Evolutionary conservation across 2,329 filamentous ascomycete genomes (phyloP).

Genomic region (Colletotrichum salicis): DNA sequence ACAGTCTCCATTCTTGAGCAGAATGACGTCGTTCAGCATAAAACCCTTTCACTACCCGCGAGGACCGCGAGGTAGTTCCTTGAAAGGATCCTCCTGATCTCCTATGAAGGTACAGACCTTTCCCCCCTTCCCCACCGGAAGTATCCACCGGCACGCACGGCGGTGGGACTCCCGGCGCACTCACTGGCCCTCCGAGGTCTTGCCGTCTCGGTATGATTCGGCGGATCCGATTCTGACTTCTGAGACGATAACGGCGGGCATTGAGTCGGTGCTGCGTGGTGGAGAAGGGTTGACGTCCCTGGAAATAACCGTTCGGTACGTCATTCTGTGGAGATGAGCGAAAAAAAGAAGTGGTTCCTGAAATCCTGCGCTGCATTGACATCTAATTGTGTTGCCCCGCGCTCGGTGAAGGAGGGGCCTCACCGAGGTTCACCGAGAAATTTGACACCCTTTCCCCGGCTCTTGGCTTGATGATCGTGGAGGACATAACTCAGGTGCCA

Average conservation of each 20-base stretch:
- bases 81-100: neutral
- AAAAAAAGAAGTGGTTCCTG: slow-evolving; percentile 22
- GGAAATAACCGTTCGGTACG: slow-evolving; percentile 13
- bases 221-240: slow-evolving; percentile 13
- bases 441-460: too few species aligned
- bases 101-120: neutral
- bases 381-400: neutral
- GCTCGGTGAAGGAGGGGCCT: slow-evolving; percentile 14
- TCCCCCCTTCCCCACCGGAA: slow-evolving; percentile 15
- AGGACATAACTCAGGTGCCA: neutral
- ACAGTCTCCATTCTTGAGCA: neutral
- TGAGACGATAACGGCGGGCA: slow-evolving; percentile 2
- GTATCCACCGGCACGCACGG: slow-evolving; percentile 3
- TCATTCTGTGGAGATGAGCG: slow-evolving; percentile 20
- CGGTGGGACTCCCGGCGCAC: slow-evolving; percentile 5
- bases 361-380: neutral
- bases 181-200: neutral
- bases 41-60: slow-evolving; percentile 11
- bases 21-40: slow-evolving; percentile 16
- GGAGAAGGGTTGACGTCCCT: slow-evolving; percentile 1
- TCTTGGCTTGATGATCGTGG: neutral
- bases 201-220: slow-evolving; percentile 20
- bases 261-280: slow-evolving; percentile 2
- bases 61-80: slow-evolving; percentile 17
- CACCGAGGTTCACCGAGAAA: neutral